phyloP scores from a whole-genome alignment of 169 alveolate genomes.

The Babesia ovata region DNA sequence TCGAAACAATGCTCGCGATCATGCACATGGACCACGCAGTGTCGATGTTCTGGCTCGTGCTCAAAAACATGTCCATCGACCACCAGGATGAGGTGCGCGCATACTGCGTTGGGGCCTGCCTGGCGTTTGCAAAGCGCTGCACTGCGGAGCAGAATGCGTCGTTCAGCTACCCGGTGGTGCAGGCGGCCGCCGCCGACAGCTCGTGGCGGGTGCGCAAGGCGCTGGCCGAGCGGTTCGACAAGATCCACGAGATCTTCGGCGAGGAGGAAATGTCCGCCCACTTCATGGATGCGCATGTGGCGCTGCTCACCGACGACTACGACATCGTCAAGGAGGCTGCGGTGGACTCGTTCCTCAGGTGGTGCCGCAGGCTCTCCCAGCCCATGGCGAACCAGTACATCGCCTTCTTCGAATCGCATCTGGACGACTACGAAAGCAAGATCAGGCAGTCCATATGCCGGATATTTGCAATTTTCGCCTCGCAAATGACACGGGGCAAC shows the following conservation, averaged over 20 bases:
- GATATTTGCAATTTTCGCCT: slow-evolving; percentile 53
- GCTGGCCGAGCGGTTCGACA: slow-evolving; percentile 28
- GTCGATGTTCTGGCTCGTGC: slow-evolving; percentile 72
- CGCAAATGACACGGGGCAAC: slow-evolving; percentile 14
- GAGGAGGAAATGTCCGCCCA: slow-evolving; percentile 34
- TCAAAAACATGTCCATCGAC: slow-evolving; percentile 68
- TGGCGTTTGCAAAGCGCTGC: slow-evolving; percentile 63
- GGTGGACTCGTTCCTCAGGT: slow-evolving; percentile 30
- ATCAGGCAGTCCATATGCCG: slow-evolving; percentile 34
- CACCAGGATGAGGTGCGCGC: slow-evolving; percentile 59
- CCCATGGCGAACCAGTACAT: slow-evolving; percentile 40
- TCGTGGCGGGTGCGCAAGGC: slow-evolving; percentile 67
- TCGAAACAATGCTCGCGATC: slow-evolving; percentile 34
- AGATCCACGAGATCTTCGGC: slow-evolving; percentile 52
- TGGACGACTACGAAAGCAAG: slow-evolving; percentile 22
- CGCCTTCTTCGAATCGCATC: slow-evolving; percentile 34
- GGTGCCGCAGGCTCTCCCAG: slow-evolving; percentile 51
- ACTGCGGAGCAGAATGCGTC: slow-evolving; percentile 59
- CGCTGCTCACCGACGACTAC: slow-evolving; percentile 39
- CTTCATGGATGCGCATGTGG: slow-evolving; percentile 39
- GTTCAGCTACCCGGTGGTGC: slow-evolving; percentile 52
- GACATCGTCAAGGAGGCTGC: slow-evolving; percentile 56
- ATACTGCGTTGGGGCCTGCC: slow-evolving; percentile 56
- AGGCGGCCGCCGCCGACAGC: slow-evolving; percentile 58
- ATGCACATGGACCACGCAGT: slow-evolving; percentile 63